A percentile compares a stretch with the other conserved stretches of the same genome.
Conservation (phyloP, 768 basidiomycete species). For the Psilocybe azurescens region DNA sequence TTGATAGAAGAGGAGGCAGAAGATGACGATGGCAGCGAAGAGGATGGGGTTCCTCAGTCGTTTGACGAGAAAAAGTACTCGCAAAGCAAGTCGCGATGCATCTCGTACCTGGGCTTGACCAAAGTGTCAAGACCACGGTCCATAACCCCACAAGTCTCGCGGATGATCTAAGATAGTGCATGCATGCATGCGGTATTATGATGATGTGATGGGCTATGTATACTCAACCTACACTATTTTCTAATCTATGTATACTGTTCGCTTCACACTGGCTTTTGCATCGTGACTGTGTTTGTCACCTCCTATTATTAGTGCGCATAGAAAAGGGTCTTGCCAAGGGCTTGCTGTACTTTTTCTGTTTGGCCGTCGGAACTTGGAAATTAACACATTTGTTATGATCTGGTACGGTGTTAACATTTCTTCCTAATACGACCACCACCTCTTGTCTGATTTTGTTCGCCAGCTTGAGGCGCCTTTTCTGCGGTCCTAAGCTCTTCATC, state of each 20-base stretch:
- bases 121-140: slow-evolving; percentile 2
- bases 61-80: slow-evolving; percentile 50
- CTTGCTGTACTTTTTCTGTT: no score
- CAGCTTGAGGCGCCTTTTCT: not conserved
- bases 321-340: no score
- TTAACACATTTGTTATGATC: no score
- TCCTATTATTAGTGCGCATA: no score
- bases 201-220: not conserved
- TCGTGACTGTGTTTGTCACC: no score
- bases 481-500: not conserved
- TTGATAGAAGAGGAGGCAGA: slow-evolving; percentile 63
- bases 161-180: slow-evolving; percentile 16
- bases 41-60: slow-evolving; percentile 28
- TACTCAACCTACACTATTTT: not conserved
- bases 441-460: no score
- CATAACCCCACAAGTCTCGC: slow-evolving; percentile 3
- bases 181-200: not conserved
- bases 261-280: not conserved
- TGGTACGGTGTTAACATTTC: no score
- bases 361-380: no score
- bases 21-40: slow-evolving; percentile 45
- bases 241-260: not conserved
- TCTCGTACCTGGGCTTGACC: slow-evolving; percentile 20
- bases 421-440: no score
- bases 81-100: slow-evolving; percentile 43